Base-by-base conservation (phyloP, 208 protist species). In the Crithidia bombi region DNA sequence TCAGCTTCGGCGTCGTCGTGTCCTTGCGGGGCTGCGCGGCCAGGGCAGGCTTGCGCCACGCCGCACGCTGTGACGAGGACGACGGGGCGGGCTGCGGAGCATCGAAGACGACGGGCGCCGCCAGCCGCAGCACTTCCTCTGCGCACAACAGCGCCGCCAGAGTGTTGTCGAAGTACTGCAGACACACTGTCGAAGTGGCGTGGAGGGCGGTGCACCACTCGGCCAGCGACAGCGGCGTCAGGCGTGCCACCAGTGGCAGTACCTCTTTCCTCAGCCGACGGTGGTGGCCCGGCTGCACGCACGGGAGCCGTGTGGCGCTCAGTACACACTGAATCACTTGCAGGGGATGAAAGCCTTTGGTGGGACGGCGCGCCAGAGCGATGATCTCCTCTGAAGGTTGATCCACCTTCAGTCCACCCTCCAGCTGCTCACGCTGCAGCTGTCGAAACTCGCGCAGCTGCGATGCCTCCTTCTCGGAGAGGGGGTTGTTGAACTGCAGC, bases 301-400 rank as follows among this genome's bases (percentile, higher is more conserved):
- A 69, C 21, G 87, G 85, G 19, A 89, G 70, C 55, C 78, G 81
- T 11, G 87, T 78, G 21, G 81, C 88, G 38, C 68, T 50, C 44
- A 91, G 38, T 43, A 94, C 80, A 62, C 86, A 92, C 76, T 92
- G 85, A n/a, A 92, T 80, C 17, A 89, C 61, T 36, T 82, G 70
- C 15, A 93, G 73, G 3, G 86, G 84, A 52, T 90, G 82, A 26
- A 95, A 43, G n/a, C 65, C 73, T 9, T 79, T 78, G 36, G 75
- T 50, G 21, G 92, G 89, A 26, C 83, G 82, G 47, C 74, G 74
- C 19, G 79, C 54, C 10, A 92, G 65, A 11, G n/a, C 52, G 17
- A 67, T 38, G 5, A 92, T 81, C 54, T 90, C 80, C 26, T 82
- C 79, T 28, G 84, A 67, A 7, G 76, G 66, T 14, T 83, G 78